These are phyloP conservation scores for Glonium stellatum DNA, from an alignment of 495 filamentous ascomycete genomes.

Conservation along the genomic window DNA sequence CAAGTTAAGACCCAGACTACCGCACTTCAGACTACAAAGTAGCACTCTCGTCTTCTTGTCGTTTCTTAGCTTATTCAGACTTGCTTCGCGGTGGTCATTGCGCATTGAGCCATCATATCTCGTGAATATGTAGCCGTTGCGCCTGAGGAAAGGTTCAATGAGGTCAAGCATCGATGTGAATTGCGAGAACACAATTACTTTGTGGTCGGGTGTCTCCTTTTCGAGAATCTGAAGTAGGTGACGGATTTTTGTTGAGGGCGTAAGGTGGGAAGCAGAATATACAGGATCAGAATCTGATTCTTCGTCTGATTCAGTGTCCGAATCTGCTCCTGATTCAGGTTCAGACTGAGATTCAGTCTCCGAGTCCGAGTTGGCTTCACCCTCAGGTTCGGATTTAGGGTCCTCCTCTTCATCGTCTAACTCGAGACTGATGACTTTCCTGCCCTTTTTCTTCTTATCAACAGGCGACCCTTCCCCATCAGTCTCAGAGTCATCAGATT, in stretches of 20 bases:
- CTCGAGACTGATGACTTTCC: conserved; percentile 28
- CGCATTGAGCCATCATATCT: conserved; percentile 95
- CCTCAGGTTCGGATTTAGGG: conserved; percentile 30
- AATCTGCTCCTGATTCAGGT: conserved; percentile 26
- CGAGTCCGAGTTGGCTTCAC: conserved; percentile 27
- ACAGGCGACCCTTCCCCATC: conserved; percentile 34
- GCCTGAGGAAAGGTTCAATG: conserved; percentile 79
- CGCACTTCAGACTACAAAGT: conserved; percentile 88
- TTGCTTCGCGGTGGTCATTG: conserved; percentile 86
- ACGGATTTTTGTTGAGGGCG: conserved; percentile 84
- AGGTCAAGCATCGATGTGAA: conserved; percentile 98
- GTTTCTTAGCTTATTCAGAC: conserved; percentile 66
- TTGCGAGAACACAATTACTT: conserved; percentile 96
- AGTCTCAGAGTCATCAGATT: conserved; percentile 40
- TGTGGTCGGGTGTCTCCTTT: conserved; percentile 68
- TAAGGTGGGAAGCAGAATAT: conserved; percentile 39
- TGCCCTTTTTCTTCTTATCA: conserved; percentile 1
- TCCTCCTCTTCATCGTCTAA: conserved; percentile 36
- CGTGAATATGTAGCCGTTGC: conserved; percentile 65
- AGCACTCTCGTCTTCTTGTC: conserved; percentile 67
- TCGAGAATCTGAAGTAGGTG: conserved; percentile 73
- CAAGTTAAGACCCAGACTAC: conserved; percentile 85
- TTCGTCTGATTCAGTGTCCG: conserved; percentile 28
- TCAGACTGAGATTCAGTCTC: conserved; percentile 14
- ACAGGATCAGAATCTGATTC: conserved; percentile 43